Conservation (phyloP, 2,329 filamentous ascomycete species). For the Fusarium ambrosium region DNA sequence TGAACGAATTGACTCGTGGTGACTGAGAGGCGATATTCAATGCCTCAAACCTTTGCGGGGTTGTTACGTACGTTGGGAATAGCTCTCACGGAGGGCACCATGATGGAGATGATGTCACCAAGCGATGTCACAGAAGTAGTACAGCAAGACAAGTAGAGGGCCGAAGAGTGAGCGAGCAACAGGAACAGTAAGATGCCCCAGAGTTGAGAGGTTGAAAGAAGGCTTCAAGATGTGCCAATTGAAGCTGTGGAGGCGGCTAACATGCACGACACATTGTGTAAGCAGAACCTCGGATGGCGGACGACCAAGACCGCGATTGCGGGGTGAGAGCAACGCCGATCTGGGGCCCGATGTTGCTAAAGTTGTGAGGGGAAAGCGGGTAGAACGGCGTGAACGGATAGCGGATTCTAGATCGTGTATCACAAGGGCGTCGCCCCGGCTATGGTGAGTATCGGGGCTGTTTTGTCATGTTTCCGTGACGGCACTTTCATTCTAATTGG, state of each 20-base stretch:
- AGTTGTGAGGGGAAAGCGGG: constrained; percentile 40
- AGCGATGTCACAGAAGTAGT: neutral
- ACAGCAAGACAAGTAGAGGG: neutral
- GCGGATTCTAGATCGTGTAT: constrained; percentile 15
- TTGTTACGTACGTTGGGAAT: constrained; percentile 51
- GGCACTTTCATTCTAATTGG: neutral
- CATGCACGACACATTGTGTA: constrained; percentile 9
- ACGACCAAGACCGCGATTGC: constrained; percentile 38
- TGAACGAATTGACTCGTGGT: constrained; percentile 1
- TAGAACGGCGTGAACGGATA: neutral
- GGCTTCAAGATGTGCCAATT: constrained; percentile 6
- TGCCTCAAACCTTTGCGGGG: constrained; percentile 1
- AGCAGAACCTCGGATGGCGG: constrained; percentile 39
- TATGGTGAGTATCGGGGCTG: neutral
- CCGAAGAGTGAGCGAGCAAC: neutral
- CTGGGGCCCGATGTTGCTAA: constrained; percentile 31
- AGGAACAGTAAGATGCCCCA: neutral
- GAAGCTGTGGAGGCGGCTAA: constrained; percentile 29
- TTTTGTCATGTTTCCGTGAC: constrained; percentile 7
- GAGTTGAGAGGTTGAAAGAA: constrained; percentile 11
- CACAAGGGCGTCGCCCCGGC: neutral
- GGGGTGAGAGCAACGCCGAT: constrained; percentile 34
- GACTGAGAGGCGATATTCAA: neutral
- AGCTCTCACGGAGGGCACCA: constrained; percentile 50
- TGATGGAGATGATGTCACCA: constrained; percentile 29